A percentile compares a stretch with the other conserved stretches of the same genome.
These are phyloP conservation scores for Suhomyces pyralidae DNA, from an alignment of 805 yeast genomes.

Conservation along the genomic window DNA sequence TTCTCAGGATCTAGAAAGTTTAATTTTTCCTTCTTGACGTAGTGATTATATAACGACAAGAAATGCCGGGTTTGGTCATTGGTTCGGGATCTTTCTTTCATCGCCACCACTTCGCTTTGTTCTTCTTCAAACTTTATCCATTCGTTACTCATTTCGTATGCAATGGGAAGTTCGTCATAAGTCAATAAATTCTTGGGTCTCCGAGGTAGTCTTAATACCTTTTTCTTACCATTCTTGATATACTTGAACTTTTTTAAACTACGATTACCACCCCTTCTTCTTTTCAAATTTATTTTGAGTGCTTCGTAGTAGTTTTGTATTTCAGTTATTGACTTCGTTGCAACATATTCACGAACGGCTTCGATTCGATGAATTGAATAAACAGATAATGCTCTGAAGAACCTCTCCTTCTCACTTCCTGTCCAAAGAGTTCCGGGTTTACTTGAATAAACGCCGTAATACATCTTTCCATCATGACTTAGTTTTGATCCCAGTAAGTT, in stretches of 20 bases:
- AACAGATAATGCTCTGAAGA: slow-evolving; percentile 49
- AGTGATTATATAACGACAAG: not conserved
- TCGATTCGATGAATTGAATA: slow-evolving; percentile 49
- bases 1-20: not conserved
- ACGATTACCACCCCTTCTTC: not conserved
- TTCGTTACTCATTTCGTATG: slow-evolving; percentile 48
- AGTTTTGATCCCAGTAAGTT: slow-evolving; percentile 5
- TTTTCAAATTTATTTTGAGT: slow-evolving; percentile 26
- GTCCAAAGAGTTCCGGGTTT: slow-evolving; percentile 46
- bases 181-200: slow-evolving; percentile 20
- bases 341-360: slow-evolving; percentile 34
- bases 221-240: slow-evolving; percentile 5
- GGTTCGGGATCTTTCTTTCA: slow-evolving; percentile 14
- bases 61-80: slow-evolving; percentile 7
- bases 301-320: slow-evolving; percentile 44
- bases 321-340: slow-evolving; percentile 42
- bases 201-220: slow-evolving; percentile 7
- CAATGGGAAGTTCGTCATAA: slow-evolving; percentile 49
- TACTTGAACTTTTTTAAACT: slow-evolving; percentile 3
- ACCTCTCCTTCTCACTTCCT: slow-evolving; percentile 45
- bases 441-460: slow-evolving; percentile 4
- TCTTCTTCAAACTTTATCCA: slow-evolving; percentile 45
- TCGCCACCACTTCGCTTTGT: slow-evolving; percentile 24
- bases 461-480: slow-evolving; percentile 13
- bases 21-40: not conserved